Evolutionary conservation across 129 eudicot species (phyloP).

Genomic region (carrot (Daucus carota)): DH1_v3.0 NC_030384.2:38531501-38532000

Average conservation of each 20-base stretch:
- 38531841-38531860: neutral
- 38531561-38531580: neutral
- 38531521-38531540: neutral
- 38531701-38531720: constrained; percentile 67
- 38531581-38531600: neutral
- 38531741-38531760: neutral
- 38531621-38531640: constrained; percentile 54
- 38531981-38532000: constrained; percentile 39
- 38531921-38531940: constrained; percentile 49
- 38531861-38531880: neutral
- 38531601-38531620: neutral
- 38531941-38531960: constrained; percentile 34
- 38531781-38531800: neutral
- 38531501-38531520: neutral
- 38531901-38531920: constrained; percentile 29
- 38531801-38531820: neutral
- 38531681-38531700: constrained; percentile 71
- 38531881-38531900: constrained; percentile 45
- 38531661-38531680: constrained; percentile 68
- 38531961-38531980: constrained; percentile 42
- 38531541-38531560: neutral
- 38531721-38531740: neutral
- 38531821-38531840: neutral
- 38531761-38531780: neutral
- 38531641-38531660: constrained; percentile 60